A percentile compares a stretch with the other conserved stretches of the same genome.
Conservation (phyloP, 2,329 filamentous ascomycete genomes). For the Colletotrichum kahawae region DNA sequence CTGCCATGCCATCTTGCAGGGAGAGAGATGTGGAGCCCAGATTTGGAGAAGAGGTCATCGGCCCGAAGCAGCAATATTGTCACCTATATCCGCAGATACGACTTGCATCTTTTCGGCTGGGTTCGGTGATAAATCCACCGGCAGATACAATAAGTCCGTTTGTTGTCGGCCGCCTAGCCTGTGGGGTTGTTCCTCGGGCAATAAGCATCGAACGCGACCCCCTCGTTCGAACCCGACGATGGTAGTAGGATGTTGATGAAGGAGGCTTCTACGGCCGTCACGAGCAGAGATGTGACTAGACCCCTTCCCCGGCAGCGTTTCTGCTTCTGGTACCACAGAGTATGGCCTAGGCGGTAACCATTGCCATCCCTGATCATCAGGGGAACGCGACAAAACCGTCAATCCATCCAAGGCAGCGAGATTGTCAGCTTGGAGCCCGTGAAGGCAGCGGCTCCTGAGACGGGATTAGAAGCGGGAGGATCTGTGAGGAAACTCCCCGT, state of each 20-base stretch:
- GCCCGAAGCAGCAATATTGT: not conserved
- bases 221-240: not conserved
- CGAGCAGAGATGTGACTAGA: not conserved
- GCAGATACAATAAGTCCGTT: not conserved
- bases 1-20: not conserved
- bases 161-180: not conserved
- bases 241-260: not conserved
- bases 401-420: not conserved
- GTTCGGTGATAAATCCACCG: not conserved
- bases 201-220: not conserved
- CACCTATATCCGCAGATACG: not conserved
- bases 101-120: not conserved
- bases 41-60: not conserved
- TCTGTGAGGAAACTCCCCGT: not conserved
- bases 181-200: not conserved
- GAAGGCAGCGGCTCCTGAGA: not conserved
- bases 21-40: not conserved
- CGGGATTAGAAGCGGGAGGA: not conserved
- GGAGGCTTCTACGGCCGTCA: not conserved
- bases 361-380: not conserved
- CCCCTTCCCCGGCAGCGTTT: not conserved
- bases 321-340: not conserved
- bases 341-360: rapidly evolving
- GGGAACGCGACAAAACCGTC: not conserved
- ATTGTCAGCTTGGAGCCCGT: not conserved